Conservation (phyloP, 768 basidiomycete genomes). For the Agrocybe pediades region DNA sequence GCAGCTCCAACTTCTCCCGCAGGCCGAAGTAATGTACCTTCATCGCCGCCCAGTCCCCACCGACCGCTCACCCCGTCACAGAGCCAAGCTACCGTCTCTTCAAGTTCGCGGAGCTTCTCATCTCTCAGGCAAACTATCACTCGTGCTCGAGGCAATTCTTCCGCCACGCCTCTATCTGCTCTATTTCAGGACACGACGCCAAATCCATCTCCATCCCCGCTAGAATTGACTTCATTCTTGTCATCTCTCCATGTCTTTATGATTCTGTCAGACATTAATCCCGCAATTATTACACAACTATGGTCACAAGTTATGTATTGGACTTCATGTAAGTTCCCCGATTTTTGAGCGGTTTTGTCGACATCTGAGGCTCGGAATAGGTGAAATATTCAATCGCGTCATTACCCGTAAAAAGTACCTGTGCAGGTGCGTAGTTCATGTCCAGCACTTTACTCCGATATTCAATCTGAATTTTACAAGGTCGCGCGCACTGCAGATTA, state of each 20-base stretch:
- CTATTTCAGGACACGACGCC: conserved; percentile 53
- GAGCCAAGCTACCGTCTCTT: conserved; percentile 40
- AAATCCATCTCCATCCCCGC: conserved; percentile 41
- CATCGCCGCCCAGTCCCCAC: conserved; percentile 51
- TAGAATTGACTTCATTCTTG: conserved; percentile 75
- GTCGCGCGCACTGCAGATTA: conserved; percentile 87
- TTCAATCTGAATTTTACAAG: no score
- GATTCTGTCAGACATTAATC: conserved; percentile 86
- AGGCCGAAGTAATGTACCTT: conserved; percentile 36
- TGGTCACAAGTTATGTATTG: conserved; percentile 99
- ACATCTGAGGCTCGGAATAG: conserved; percentile 36
- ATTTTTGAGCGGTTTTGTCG: background rate
- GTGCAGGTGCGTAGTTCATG: conserved; percentile 60
- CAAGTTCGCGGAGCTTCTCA: conserved; percentile 57
- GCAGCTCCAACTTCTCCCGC: conserved; percentile 32
- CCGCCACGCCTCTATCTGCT: conserved; percentile 46
- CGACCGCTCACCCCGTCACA: conserved; percentile 57
- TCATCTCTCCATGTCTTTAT: conserved; percentile 85
- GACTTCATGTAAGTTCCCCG: conserved; percentile 74
- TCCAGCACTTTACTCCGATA: background rate
- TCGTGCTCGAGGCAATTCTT: conserved; percentile 48
- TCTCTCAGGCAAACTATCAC: conserved; percentile 70
- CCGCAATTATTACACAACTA: conserved; percentile 82
- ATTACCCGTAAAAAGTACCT: conserved; percentile 93
- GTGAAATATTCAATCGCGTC: conserved; percentile 84